phyloP scores from a whole-genome alignment of 768 basidiomycete species.

The Tylopilus vinaceipallidus region DNA sequence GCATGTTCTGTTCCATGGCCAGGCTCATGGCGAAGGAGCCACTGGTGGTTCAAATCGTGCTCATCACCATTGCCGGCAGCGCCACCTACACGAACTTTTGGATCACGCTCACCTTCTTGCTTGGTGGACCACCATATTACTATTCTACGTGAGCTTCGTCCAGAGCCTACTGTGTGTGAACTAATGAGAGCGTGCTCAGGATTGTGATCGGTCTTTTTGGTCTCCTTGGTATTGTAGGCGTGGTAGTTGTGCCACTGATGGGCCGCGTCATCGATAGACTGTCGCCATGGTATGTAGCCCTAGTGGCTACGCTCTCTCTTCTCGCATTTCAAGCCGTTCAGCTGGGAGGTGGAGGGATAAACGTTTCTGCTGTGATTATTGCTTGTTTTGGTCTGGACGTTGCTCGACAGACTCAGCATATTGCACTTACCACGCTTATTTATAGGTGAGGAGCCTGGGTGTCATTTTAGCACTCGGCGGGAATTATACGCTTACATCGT shows the following conservation, averaged over 20 bases:
- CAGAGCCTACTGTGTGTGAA: not conserved
- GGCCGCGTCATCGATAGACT: conserved; percentile 66
- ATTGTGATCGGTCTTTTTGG: conserved; percentile 69
- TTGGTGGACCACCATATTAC: conserved; percentile 68
- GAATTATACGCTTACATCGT: not conserved
- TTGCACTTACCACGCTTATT: conserved; percentile 58
- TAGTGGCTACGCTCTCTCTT: conserved; percentile 48
- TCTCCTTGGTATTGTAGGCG: conserved; percentile 65
- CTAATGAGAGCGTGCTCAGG: conserved; percentile 10
- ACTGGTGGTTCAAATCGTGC: conserved; percentile 60
- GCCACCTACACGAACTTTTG: conserved; percentile 60
- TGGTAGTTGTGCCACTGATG: conserved; percentile 62
- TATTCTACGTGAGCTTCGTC: conserved; percentile 54
- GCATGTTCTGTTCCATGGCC: conserved; percentile 71
- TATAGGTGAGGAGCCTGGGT: conserved; percentile 36
- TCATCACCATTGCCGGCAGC: conserved; percentile 54
- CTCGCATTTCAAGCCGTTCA: conserved; percentile 57
- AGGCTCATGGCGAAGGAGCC: conserved; percentile 75
- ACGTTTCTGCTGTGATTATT: conserved; percentile 65
- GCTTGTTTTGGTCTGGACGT: conserved; percentile 65
- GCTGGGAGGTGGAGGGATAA: conserved; percentile 62
- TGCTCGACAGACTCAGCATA: conserved; percentile 66
- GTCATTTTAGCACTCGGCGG: not conserved
- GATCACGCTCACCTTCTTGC: conserved; percentile 57
- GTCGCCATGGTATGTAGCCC: conserved; percentile 70